phyloP scores from a whole-genome alignment of 257 asterid species.

The Solanum gandarillasii region DNA sequence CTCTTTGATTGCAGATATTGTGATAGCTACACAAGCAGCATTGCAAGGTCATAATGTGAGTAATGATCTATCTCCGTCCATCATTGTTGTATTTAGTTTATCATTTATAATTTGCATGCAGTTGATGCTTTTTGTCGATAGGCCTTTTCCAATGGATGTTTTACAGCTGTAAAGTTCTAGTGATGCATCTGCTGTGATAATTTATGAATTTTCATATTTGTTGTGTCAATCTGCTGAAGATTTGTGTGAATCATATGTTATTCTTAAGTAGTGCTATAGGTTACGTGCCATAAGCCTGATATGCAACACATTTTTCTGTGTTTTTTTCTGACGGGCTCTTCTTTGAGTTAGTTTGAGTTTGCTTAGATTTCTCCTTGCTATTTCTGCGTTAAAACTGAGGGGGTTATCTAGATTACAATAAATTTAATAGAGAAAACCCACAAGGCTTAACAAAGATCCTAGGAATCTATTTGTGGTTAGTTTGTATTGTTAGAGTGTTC shows the following conservation, averaged over 20 bases:
- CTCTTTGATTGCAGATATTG: slow-evolving; percentile 47
- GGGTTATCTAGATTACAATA: neutral
- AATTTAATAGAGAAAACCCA: too few species aligned
- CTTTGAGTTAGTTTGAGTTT: neutral
- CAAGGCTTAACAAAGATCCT: neutral
- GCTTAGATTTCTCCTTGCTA: neutral
- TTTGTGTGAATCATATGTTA: neutral
- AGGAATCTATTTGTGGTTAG: neutral
- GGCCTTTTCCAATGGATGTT: neutral
- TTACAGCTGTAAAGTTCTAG: neutral
- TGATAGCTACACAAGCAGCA: slow-evolving; percentile 61
- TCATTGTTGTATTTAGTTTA: neutral
- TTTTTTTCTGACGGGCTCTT: neutral
- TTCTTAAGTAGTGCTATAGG: neutral
- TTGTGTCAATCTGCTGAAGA: neutral
- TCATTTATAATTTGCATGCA: neutral
- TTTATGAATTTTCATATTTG: neutral
- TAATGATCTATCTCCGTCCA: neutral
- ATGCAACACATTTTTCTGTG: neutral
- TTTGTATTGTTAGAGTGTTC: neutral
- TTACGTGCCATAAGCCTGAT: neutral
- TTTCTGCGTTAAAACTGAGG: neutral
- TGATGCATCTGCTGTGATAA: neutral
- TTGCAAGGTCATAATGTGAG: slow-evolving; percentile 78
- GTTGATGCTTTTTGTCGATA: neutral